phyloP scores from a whole-genome alignment of 2,329 filamentous ascomycete species.

The Pseudocercospora macadamiae region DNA sequence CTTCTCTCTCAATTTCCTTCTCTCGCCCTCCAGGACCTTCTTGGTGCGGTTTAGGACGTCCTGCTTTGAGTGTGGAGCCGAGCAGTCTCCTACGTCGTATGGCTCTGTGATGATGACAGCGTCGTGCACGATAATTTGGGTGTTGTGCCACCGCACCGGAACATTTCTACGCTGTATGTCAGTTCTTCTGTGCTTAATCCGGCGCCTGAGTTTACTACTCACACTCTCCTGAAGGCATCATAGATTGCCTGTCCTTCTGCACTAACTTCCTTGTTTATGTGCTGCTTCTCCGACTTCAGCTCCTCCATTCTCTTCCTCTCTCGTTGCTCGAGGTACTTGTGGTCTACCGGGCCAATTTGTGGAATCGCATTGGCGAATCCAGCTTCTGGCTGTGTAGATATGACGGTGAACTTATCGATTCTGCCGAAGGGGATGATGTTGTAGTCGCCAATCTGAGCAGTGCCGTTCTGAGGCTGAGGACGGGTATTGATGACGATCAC shows the following conservation, averaged over 20 bases:
- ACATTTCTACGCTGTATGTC: conserved; percentile 30
- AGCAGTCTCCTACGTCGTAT: conserved; percentile 61
- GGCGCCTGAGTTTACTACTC: conserved; percentile 22
- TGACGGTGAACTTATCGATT: conserved; percentile 60
- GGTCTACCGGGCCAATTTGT: conserved; percentile 57
- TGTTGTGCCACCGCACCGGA: conserved; percentile 62
- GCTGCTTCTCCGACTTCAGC: conserved; percentile 60
- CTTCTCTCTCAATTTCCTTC: conserved; percentile 44
- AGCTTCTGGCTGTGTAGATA: conserved; percentile 43
- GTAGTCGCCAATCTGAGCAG: conserved; percentile 57
- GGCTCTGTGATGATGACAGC: conserved; percentile 62
- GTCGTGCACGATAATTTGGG: conserved; percentile 63
- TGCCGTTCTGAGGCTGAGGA: conserved; percentile 34
- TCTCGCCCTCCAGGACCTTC: conserved; percentile 52
- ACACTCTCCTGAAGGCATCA: conserved; percentile 63
- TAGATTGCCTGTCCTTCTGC: conserved; percentile 66
- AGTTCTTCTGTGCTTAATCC: not conserved
- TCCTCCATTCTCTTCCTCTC: conserved; percentile 60
- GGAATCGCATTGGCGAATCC: conserved; percentile 49
- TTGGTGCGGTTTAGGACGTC: conserved; percentile 47
- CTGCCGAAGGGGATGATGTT: conserved; percentile 63
- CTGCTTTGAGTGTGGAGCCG: conserved; percentile 47
- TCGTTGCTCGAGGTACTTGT: conserved; percentile 56
- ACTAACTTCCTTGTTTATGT: conserved; percentile 63
- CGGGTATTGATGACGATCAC: conserved; percentile 63